Evolutionary conservation across 2,329 filamentous ascomycete species (phyloP).

Genomic region (Diaporthe helianthi): DNA sequence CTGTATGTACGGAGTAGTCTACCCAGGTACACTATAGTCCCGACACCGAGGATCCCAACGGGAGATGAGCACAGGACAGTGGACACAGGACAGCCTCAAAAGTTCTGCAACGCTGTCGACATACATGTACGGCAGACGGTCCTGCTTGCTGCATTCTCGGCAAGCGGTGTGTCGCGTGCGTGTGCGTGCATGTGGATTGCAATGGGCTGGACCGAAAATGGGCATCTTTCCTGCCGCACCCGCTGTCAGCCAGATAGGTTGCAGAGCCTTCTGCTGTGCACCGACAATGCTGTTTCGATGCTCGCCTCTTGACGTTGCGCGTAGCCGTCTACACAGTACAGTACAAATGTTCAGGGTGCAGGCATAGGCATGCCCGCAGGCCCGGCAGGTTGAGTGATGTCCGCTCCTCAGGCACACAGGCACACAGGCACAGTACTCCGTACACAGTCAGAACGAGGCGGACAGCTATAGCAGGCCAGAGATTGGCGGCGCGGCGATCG

Average conservation of each 20-base stretch:
- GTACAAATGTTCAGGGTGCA: no score
- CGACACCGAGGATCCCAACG: slow-evolving; percentile 23
- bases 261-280: slow-evolving; percentile 2
- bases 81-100: slow-evolving; percentile 19
- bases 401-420: slow-evolving; percentile 18
- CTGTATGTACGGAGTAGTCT: no score
- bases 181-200: slow-evolving; percentile 8
- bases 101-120: not conserved
- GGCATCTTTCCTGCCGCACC: slow-evolving; percentile 9
- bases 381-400: slow-evolving; percentile 32
- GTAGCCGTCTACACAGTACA: no score
- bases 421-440: no score
- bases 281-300: slow-evolving; percentile 7
- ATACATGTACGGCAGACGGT: not conserved
- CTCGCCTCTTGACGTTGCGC: slow-evolving; percentile 2
- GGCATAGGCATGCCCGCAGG: no score
- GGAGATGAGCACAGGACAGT: slow-evolving; percentile 17
- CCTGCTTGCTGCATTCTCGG: slow-evolving; percentile 11
- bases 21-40: no score
- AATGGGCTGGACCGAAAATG: slow-evolving; percentile 28
- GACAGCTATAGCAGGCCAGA: slow-evolving; percentile 28
- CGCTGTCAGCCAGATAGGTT: slow-evolving; percentile 11
- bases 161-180: slow-evolving; percentile 24
- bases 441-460: slow-evolving; percentile 30
- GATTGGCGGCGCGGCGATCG: slow-evolving; percentile 31